A percentile compares a stretch with the other conserved stretches of the same genome.
Conservation (phyloP, 371 early-diverging fungal genomes). For the Blastocladiella emersonii region DNA sequence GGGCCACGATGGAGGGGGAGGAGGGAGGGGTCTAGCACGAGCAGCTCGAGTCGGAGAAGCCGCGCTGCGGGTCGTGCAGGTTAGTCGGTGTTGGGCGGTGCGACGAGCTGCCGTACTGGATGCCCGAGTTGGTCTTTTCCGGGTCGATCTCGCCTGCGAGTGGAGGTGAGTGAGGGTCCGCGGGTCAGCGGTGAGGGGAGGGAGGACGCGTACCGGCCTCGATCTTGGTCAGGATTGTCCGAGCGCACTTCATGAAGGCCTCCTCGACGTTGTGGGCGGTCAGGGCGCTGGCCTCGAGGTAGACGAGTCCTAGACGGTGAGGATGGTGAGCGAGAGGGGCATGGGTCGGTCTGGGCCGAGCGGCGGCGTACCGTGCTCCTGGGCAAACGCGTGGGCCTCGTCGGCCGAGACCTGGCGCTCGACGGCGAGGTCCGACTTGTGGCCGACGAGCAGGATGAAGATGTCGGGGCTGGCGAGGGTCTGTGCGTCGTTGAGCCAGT, state of each 20-base stretch:
- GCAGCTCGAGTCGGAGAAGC: no score
- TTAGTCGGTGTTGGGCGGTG: neutral
- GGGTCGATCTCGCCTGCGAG: slow-evolving; percentile 4
- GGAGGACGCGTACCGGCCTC: neutral
- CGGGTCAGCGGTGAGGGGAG: no score
- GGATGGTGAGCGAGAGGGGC: neutral
- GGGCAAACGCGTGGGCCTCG: slow-evolving; percentile 55
- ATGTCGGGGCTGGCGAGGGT: slow-evolving; percentile 48
- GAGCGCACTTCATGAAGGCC: neutral
- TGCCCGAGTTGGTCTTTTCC: slow-evolving; percentile 3
- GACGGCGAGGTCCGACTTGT: slow-evolving; percentile 45
- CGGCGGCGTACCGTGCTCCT: slow-evolving; percentile 32
- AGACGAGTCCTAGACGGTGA: neutral
- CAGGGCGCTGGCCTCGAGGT: neutral
- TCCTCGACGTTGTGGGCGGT: neutral
- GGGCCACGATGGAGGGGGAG: no score
- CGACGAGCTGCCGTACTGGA: slow-evolving; percentile 6
- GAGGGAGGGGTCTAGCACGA: no score
- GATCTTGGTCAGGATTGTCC: slow-evolving; percentile 1
- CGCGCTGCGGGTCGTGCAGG: no score
- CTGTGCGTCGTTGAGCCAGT: slow-evolving; percentile 49
- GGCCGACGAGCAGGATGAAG: slow-evolving; percentile 53
- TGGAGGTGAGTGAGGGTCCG: no score
- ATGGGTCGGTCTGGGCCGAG: neutral
- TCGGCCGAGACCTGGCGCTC: slow-evolving; percentile 46